These are phyloP conservation scores for Colletotrichum coccodes DNA, from an alignment of 2,329 filamentous ascomycete species.

Conservation along the genomic window DNA sequence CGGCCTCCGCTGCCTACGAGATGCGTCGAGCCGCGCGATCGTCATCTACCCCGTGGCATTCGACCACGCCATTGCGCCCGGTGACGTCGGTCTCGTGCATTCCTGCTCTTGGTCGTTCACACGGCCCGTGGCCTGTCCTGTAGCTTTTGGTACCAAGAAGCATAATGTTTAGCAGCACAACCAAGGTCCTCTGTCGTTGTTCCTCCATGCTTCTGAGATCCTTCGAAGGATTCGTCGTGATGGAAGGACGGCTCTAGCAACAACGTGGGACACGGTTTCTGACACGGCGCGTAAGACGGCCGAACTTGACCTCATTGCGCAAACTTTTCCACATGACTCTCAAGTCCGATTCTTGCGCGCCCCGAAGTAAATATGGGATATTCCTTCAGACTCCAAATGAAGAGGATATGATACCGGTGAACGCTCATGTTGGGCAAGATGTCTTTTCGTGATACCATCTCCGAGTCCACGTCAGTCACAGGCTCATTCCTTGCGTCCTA, in stretches of 20 bases:
- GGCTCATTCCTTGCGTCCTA: background rate
- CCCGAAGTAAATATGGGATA: background rate
- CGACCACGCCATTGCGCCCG: slow-evolving; percentile 6
- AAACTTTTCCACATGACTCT: slow-evolving; percentile 26
- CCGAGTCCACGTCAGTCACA: background rate
- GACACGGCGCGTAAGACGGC: background rate
- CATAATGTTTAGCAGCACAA: background rate
- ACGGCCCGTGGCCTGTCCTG: background rate
- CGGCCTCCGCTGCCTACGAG: slow-evolving; percentile 14
- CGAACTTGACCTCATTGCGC: slow-evolving; percentile 6
- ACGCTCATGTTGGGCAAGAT: background rate
- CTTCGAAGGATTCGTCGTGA: background rate
- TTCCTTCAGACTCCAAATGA: background rate
- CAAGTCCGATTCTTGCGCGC: slow-evolving; percentile 1
- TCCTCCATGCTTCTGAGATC: background rate
- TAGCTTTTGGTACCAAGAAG: background rate
- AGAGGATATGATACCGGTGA: background rate
- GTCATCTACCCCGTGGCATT: slow-evolving; percentile 14
- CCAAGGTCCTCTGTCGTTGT: slow-evolving; percentile 1
- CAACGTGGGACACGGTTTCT: background rate
- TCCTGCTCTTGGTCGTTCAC: background rate
- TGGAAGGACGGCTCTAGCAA: slow-evolving; percentile 12
- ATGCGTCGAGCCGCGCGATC: slow-evolving; percentile 29
- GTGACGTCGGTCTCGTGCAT: slow-evolving; percentile 2
- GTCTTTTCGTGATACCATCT: background rate